phyloP scores from a whole-genome alignment of 768 basidiomycete genomes.

The Cyclocybe aegerita region DNA sequence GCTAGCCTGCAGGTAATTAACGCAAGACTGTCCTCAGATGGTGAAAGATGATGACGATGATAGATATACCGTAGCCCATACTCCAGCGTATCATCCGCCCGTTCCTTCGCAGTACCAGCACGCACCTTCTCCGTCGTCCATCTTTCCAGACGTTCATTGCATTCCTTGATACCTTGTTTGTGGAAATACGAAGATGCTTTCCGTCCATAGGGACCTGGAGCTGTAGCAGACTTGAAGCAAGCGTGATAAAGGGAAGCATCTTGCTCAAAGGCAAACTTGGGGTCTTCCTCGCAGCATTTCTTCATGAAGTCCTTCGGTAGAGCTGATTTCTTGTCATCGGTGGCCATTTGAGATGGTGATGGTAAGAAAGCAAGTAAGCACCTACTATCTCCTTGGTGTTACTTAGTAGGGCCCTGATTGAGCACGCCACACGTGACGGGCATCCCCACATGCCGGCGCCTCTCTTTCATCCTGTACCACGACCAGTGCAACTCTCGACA shows the following conservation, averaged over 20 bases:
- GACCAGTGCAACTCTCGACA: no score
- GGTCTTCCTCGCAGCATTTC: slow-evolving; percentile 7
- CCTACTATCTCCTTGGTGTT: no score
- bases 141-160: slow-evolving; percentile 1
- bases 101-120: neutral
- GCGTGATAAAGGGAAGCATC: slow-evolving; percentile 5
- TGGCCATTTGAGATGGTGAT: no score
- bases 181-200: slow-evolving; percentile 2
- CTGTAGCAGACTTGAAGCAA: slow-evolving; percentile 10
- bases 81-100: slow-evolving; percentile 7
- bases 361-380: no score
- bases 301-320: neutral
- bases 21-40: neutral
- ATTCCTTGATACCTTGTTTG: slow-evolving; percentile 5
- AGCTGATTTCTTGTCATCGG: no score
- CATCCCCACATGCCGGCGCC: no score
- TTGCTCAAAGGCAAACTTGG: slow-evolving; percentile 10
- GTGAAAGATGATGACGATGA: no score
- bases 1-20: neutral
- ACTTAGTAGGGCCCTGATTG: no score
- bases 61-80: slow-evolving; percentile 5
- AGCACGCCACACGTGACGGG: no score
- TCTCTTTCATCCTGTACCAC: no score
- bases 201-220: no score
- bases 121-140: neutral